Base-by-base conservation (phyloP, 1,139 yeast species). In the Pichia inconspicua region DNA sequence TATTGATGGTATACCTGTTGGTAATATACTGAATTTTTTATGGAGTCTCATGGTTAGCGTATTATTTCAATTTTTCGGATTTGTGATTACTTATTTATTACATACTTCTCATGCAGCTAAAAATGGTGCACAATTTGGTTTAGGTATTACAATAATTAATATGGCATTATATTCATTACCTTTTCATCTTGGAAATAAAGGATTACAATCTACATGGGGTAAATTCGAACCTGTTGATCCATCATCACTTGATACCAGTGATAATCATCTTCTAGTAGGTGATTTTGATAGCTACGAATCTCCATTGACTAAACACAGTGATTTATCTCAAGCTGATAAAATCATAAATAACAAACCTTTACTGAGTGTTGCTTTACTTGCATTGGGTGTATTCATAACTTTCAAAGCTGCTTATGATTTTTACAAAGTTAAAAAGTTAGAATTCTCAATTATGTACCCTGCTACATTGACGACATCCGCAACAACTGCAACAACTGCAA, bases 61-160 rank as follows among this genome's bases (percentile, higher is more conserved):
- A 14, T 87, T 95, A 40, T 92, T 92, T 70, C 97, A 92, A 66
- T 87, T 87, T 63, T 84, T 92, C 37, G 99, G 98, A 7, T 94
- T 94, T 66, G 74, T 92, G 46, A 73, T 92, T 48, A 90, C 98
- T 25, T 92, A 90, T 64, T 70, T 92, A 44, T 71, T 94, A 48
- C 98, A 92, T 67, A 90, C 98, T 1, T 87, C 97, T 2, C 98
- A 92, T 63, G 97, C 97, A 7, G 96, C 97, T 5, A 88, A 88
- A 62, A 92, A 90, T 59, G 99, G 99, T 8, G 84, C 97, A 2
- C 73, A 96, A 52, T 86, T 92, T 14, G 99, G 99, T 0, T 70
- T 92, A 48, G 98, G 98, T 2, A 66, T 87, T 48, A 89, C 96
- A 0, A 77, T 94, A 56, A 72, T 90, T 43, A 78, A 84, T 54